Evolutionary conservation across 140 eudicot species (phyloP).

Genomic region (Senecio squalidus): DNA sequence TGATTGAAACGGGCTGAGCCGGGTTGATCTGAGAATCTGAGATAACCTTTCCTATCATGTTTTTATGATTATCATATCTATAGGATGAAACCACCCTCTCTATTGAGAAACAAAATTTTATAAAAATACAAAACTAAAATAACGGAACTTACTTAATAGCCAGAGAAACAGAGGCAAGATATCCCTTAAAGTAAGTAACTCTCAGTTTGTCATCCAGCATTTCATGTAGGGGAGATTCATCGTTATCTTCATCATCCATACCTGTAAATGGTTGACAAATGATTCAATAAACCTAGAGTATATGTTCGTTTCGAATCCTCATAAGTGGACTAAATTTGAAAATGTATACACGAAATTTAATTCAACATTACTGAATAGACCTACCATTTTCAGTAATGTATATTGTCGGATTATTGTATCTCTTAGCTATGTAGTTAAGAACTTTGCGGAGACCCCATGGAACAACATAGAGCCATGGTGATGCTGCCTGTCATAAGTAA

Average conservation of each 20-base stretch:
- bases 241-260: slow-evolving; percentile 79
- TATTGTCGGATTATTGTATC: slow-evolving; percentile 60
- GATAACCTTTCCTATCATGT: too few species aligned
- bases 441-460: slow-evolving; percentile 75
- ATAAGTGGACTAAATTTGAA: background rate
- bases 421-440: slow-evolving; percentile 44
- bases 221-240: slow-evolving; percentile 45
- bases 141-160: slow-evolving; percentile 52
- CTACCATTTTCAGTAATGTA: slow-evolving; percentile 77
- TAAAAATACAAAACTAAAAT: background rate
- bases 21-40: too few species aligned
- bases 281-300: background rate
- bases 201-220: slow-evolving; percentile 75
- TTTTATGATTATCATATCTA: background rate
- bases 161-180: slow-evolving; percentile 56
- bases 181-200: slow-evolving; percentile 61
- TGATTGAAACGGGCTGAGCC: too few species aligned
- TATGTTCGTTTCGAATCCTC: slow-evolving; percentile 2
- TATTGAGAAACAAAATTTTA: background rate
- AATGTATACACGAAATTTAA: background rate
- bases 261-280: slow-evolving; percentile 31
- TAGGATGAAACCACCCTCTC: background rate
- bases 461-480: slow-evolving; percentile 80
- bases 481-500: slow-evolving; percentile 62
- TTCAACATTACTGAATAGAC: slow-evolving; percentile 5